A percentile compares a stretch with the other conserved stretches of the same genome.
Evolutionary conservation across 805 yeast genomes (phyloP).

Genomic region (Grigorovia yakushimaensis): DNA sequence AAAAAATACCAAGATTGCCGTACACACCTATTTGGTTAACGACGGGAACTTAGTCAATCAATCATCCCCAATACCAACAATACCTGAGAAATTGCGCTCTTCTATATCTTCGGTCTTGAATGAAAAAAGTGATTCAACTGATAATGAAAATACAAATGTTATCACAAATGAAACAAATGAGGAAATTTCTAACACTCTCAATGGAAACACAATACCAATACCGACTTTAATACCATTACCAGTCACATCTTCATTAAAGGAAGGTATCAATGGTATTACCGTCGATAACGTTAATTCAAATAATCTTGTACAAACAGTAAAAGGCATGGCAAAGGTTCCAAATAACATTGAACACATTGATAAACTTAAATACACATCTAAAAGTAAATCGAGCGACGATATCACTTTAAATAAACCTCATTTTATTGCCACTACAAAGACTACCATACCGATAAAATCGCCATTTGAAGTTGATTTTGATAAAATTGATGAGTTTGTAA

Average conservation of each 20-base stretch:
- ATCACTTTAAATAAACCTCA: conserved; percentile 7
- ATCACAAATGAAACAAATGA: neutral
- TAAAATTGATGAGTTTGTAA: conserved; percentile 48
- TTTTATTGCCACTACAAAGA: conserved; percentile 22
- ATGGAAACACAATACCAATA: neutral
- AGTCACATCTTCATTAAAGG: neutral
- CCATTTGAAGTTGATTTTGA: conserved; percentile 15
- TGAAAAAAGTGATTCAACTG: neutral
- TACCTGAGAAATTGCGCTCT: neutral
- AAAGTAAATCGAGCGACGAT: neutral
- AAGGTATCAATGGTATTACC: neutral
- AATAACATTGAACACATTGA: neutral
- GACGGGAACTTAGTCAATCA: conserved; percentile 26
- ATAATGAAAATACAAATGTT: neutral
- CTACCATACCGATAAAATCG: conserved; percentile 23
- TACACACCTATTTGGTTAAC: conserved; percentile 36
- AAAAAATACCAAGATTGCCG: conserved; percentile 19
- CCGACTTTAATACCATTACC: neutral
- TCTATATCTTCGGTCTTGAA: neutral
- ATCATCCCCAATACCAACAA: neutral
- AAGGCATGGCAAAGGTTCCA: neutral
- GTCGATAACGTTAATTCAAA: neutral
- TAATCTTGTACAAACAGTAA: neutral
- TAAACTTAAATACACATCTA: neutral
- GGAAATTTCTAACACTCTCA: neutral